Percentiles rank a stretch among this genome's conserved stretches.
Conservation (phyloP, 148 eudicot genomes). For the Cornus suecica region DNA sequence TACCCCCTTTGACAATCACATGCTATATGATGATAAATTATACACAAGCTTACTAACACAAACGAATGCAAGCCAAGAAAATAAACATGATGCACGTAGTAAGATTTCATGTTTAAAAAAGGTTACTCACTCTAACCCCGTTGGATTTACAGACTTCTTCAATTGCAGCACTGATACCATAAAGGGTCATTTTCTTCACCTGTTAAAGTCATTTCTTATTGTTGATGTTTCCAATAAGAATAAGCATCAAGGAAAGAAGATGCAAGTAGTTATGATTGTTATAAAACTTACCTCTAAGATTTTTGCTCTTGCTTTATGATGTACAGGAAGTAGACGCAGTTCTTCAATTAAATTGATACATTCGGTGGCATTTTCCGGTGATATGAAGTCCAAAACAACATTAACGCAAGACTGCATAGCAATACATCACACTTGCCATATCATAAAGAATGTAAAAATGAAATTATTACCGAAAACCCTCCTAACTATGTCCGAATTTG, state of each 20-base stretch:
- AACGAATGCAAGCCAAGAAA: conserved; percentile 1
- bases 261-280: background rate
- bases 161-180: conserved; percentile 61
- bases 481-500: too few relatives aligned
- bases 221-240: background rate
- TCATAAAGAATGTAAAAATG: background rate
- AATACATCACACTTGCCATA: conserved; percentile 4
- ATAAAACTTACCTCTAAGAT: conserved; percentile 53
- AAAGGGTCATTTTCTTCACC: conserved; percentile 78
- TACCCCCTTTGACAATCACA: background rate
- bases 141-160: conserved; percentile 50
- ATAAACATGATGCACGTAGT: background rate
- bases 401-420: conserved; percentile 67
- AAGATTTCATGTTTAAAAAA: background rate
- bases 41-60: background rate
- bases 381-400: conserved; percentile 71
- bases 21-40: background rate
- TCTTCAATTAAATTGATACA: conserved; percentile 71
- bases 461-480: too few relatives aligned
- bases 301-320: conserved; percentile 63
- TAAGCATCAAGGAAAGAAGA: background rate
- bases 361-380: conserved; percentile 83
- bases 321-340: conserved; percentile 57
- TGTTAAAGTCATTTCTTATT: conserved; percentile 25
- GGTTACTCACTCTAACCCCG: conserved; percentile 15